A percentile compares a stretch with the other conserved stretches of the same genome.
Conservation (phyloP, 805 yeast species). For the Torulaspora indica region DNA sequence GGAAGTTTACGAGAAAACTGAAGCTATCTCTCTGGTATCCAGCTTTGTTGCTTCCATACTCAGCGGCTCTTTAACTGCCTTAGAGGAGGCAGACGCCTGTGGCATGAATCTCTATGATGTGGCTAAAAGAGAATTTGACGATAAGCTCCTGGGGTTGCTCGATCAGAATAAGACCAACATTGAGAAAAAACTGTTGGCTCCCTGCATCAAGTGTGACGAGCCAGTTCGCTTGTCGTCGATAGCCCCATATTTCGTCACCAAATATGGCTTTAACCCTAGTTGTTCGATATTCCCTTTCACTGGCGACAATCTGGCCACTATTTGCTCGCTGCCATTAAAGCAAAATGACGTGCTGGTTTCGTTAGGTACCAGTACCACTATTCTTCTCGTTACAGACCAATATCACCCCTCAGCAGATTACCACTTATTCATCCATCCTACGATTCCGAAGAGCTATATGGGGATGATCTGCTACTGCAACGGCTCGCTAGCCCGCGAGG, state of each 20-base stretch:
- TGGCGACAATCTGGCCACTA: constrained; percentile 88
- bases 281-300: constrained; percentile 73
- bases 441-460: constrained; percentile 72
- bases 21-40: constrained; percentile 68
- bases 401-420: constrained; percentile 76
- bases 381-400: constrained; percentile 70
- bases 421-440: constrained; percentile 84
- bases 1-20: constrained; percentile 50
- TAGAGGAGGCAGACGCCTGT: constrained; percentile 86
- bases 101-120: constrained; percentile 89
- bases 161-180: constrained; percentile 26
- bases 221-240: constrained; percentile 45
- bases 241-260: constrained; percentile 54
- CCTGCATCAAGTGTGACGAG: constrained; percentile 41
- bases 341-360: constrained; percentile 76
- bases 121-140: constrained; percentile 49
- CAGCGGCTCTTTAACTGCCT: constrained; percentile 54
- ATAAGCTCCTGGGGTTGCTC: constrained; percentile 46
- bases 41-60: constrained; percentile 71
- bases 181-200: constrained; percentile 41
- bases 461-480: constrained; percentile 94
- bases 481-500: constrained; percentile 83
- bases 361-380: constrained; percentile 90
- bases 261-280: constrained; percentile 55
- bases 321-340: constrained; percentile 70